phyloP scores from a whole-genome alignment of 352 stramenopile genomes.

The Lagenidium giganteum region DNA sequence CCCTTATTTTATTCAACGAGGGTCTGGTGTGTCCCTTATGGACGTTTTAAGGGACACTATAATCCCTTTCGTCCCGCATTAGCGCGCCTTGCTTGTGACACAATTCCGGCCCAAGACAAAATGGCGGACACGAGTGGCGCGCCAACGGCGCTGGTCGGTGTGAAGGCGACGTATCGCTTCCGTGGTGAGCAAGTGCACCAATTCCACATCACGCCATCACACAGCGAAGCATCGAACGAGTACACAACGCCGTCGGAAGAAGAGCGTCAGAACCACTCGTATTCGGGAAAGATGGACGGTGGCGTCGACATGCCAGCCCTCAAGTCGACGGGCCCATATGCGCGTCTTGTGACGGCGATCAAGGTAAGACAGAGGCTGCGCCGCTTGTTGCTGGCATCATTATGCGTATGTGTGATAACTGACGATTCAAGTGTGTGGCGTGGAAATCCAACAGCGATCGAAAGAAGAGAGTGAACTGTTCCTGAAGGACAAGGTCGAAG shows the following conservation, averaged over 20 bases:
- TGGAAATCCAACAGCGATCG: no score
- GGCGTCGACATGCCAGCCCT: slow-evolving; percentile 38
- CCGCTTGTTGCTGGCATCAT: neutral
- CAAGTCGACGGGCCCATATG: slow-evolving; percentile 49
- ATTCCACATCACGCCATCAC: slow-evolving; percentile 47
- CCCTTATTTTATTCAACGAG: no score
- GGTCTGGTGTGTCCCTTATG: no score
- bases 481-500: slow-evolving; percentile 63
- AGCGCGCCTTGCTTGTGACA: no score
- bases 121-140: no score
- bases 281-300: slow-evolving; percentile 49
- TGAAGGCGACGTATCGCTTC: slow-evolving; percentile 52
- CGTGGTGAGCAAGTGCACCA: slow-evolving; percentile 42
- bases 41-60: no score
- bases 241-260: slow-evolving; percentile 18
- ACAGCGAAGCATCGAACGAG: slow-evolving; percentile 42
- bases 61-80: no score
- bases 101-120: no score
- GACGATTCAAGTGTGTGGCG: no score
- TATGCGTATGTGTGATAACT: no score
- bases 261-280: slow-evolving; percentile 46
- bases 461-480: slow-evolving; percentile 65
- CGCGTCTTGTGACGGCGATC: slow-evolving; percentile 47
- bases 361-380: slow-evolving; percentile 26
- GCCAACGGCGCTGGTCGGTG: no score